Conservation (phyloP, 2,329 filamentous ascomycete genomes). For the Alternaria hordeiaustralica region DNA sequence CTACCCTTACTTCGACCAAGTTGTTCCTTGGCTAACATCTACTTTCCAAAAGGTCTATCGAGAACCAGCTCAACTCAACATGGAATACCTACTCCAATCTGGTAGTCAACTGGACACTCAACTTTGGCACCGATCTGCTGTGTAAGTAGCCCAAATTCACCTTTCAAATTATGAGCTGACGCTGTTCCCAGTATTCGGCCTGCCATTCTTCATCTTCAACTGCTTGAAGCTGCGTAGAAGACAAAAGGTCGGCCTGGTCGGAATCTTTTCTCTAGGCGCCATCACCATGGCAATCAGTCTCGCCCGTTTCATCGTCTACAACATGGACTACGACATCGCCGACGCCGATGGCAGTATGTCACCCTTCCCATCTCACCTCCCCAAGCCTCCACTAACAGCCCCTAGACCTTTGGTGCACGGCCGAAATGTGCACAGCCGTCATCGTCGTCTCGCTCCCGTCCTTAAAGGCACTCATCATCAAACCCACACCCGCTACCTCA, state of each 20-base stretch:
- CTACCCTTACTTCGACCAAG: not conserved
- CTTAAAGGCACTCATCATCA: constrained; percentile 25
- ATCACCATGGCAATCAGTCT: constrained; percentile 32
- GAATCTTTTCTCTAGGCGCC: constrained; percentile 27
- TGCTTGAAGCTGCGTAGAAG: constrained; percentile 29
- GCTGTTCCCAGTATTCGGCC: constrained; percentile 17
- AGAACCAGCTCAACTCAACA: constrained; percentile 24
- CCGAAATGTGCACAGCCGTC: constrained; percentile 30
- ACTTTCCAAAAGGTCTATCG: constrained; percentile 12
- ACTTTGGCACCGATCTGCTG: constrained; percentile 27
- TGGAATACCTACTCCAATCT: constrained; percentile 27
- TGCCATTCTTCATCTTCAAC: constrained; percentile 32
- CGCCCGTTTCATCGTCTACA: constrained; percentile 28
- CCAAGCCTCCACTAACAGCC: not conserved
- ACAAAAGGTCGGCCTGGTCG: constrained; percentile 30
- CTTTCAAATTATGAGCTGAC: not conserved
- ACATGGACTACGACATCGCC: constrained; percentile 21
- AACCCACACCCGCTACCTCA: constrained; percentile 3
- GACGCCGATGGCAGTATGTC: constrained; percentile 29
- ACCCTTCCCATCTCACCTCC: not conserved
- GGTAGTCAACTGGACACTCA: constrained; percentile 22
- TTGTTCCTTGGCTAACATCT: not conserved
- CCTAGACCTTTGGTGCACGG: constrained; percentile 30
- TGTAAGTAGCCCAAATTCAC: constrained; percentile 3
- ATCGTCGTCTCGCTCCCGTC: constrained; percentile 29